Conservation (phyloP, 75 land plant genomes). For the Pinus albicaulis region DNA sequence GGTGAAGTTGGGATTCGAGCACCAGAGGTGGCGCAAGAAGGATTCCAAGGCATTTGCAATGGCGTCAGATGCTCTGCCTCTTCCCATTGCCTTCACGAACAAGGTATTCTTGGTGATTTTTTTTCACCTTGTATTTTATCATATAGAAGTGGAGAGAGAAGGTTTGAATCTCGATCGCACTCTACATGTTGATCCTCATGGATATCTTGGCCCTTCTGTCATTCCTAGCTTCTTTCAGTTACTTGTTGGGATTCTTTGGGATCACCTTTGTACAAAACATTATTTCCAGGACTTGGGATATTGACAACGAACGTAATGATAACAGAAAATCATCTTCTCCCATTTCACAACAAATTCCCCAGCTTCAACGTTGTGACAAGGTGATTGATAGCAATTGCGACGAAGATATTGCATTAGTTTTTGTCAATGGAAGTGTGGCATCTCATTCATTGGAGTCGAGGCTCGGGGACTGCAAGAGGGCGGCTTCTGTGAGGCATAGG, state of each 20-base stretch:
- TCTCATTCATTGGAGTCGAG: constrained; percentile 61
- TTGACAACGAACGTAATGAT: constrained; percentile 1
- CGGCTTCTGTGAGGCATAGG: too few relatives aligned
- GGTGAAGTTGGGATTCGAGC: too few relatives aligned
- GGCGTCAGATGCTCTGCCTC: constrained; percentile 37
- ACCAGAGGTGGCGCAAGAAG: too few relatives aligned
- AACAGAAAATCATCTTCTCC: neutral
- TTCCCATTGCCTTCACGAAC: constrained; percentile 35
- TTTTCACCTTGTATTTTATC: constrained; percentile 23
- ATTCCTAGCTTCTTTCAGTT: constrained; percentile 29
- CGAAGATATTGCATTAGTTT: constrained; percentile 39
- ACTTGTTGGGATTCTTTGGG: constrained; percentile 30
- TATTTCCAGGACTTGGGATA: constrained; percentile 15
- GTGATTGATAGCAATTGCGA: constrained; percentile 28
- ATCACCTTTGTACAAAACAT: constrained; percentile 26
- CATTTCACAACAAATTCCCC: neutral
- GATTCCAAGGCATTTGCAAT: too few relatives aligned
- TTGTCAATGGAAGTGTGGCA: constrained; percentile 36
- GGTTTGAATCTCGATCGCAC: constrained; percentile 29
- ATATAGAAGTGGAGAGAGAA: constrained; percentile 37
- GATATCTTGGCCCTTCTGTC: constrained; percentile 17
- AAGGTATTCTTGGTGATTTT: constrained; percentile 33
- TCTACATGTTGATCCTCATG: constrained; percentile 26
- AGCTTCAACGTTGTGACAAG: constrained; percentile 11
- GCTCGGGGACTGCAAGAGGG: too few relatives aligned